Evolutionary conservation across 2,329 filamentous ascomycete species (phyloP), one percentile per base, ranked within the genome.

Genomic region (Alternaria arborescens): DNA sequence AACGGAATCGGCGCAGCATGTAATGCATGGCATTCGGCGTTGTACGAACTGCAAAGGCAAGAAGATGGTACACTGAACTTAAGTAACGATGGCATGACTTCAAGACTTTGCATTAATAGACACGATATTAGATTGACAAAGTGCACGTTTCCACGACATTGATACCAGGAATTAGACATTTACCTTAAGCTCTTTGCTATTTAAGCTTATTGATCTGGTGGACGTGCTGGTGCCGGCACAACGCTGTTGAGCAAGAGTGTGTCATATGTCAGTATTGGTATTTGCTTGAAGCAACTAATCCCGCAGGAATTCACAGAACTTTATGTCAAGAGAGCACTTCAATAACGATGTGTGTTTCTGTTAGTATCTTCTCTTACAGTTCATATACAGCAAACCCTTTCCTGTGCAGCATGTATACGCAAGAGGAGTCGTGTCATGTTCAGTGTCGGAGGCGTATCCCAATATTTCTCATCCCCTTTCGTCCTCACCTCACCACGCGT

Each of bases 21-120:
- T 58, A 50, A 55, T 67, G 68, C 64, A 66, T 66, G 60, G 58
- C 52, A 64, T 65, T 66, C 16, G 70, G 72, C 72, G 66, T 76
- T 76, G 70, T 68, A 73, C 71, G 72, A 62, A 62, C 61, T 63
- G 55, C 52, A 62, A 58, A 69, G 68, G 61, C 51, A 34, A 62
- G 52, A 52, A 47, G 52, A 40, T 20, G 41, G 30, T 50, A 52
- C 50, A 48, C 52, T 40, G 52, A 60, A 47, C 42, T 65, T 65
- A 62, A 64, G 56, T 65, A 60, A 67, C 52, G 63, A 69, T 58
- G 63, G 55, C 46, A 69, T 32, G 63, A 70, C 60, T 60, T 63
- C 58, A 64, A 64, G 61, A 66, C 28, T 36, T 40, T 54, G 52
- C 55, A 56, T 57, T 55, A 54, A 47, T 52, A 60, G 55, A 58